Evolutionary conservation across 2,329 filamentous ascomycete genomes (phyloP), one percentile per base, ranked within the genome.

Genomic region (Alternaria conjuncta): DNA sequence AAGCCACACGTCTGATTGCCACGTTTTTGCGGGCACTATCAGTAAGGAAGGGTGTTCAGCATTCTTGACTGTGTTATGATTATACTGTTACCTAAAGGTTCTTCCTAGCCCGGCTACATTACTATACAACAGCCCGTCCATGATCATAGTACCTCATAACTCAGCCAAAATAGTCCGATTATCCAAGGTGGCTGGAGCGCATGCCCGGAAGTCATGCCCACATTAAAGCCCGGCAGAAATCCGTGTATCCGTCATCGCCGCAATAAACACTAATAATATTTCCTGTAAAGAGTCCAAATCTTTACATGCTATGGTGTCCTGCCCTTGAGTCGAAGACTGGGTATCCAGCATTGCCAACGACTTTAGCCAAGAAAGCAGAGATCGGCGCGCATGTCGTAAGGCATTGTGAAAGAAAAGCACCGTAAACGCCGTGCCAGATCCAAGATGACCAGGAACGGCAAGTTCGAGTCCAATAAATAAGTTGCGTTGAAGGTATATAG

Each of bases 241-340:
- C 18, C 25, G 3, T 26, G 7, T 36, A 13, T 13, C 28, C 44
- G 26, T n/a, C 12, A 28, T n/a, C 32, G 44, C 21, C 20, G 36
- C 36, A 32, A 36, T 49, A 71, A 49, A 73, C 60, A 69, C 46
- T 71, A 68, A 53, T n/a, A 69, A 69, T 69, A 68, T 55, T 45
- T 57, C 36, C 55, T 21, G 60, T 67, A 62, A 50, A 36, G 9
- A 15, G 15, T 53, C 21, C 28, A 20, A 11, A 41, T 23, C 30
- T 18, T 53, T n/a, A 25, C 28, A 25, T 53, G 49, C 20, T 30
- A 20, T 53, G 28, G 18, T 36, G 55, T 63, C 45, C 50, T 58
- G 55, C 41, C 55, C 44, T 61, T 28, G 18, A 28, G 30, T 20
- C 25, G 32, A 57, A 53, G 7, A 57, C 23, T 25, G 46, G 55